A percentile compares a stretch with the other conserved stretches of the same genome.
phyloP scores from a whole-genome alignment of 768 basidiomycete species.

The Mycena belliarum region DNA sequence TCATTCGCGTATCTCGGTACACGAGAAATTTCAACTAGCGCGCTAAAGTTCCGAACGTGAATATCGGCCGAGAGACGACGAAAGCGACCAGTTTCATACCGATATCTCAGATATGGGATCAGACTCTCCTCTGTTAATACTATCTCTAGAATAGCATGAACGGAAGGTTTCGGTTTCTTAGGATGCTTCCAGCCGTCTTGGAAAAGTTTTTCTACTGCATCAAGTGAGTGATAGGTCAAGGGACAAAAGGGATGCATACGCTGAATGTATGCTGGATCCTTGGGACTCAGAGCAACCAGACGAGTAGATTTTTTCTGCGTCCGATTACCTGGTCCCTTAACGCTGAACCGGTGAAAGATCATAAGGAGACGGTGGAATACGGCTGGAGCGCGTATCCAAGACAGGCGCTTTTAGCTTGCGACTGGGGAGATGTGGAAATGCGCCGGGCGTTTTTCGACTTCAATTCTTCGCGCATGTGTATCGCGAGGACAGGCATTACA shows the following conservation, averaged over 20 bases:
- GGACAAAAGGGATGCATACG: neutral
- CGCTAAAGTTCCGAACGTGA: slow-evolving; percentile 24
- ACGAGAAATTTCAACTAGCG: slow-evolving; percentile 30
- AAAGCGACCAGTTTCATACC: slow-evolving; percentile 32
- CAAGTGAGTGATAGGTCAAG: neutral
- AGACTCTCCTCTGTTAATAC: slow-evolving; percentile 45
- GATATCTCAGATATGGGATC: slow-evolving; percentile 46
- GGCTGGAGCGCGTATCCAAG: slow-evolving; percentile 1
- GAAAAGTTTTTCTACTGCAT: slow-evolving; percentile 51
- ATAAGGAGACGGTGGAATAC: neutral
- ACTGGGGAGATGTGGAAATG: neutral
- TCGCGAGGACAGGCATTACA: slow-evolving; percentile 5
- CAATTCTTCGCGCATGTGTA: slow-evolving; percentile 1
- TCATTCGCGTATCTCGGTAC: slow-evolving; percentile 45
- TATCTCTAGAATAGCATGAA: slow-evolving; percentile 54
- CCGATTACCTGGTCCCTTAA: slow-evolving; percentile 7
- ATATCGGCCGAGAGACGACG: neutral
- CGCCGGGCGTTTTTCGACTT: slow-evolving; percentile 1
- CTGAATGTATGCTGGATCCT: slow-evolving; percentile 12
- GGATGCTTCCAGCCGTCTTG: slow-evolving; percentile 57
- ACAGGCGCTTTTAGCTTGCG: slow-evolving; percentile 19
- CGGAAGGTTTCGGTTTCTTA: slow-evolving; percentile 48
- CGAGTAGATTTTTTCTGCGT: slow-evolving; percentile 11
- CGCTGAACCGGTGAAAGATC: slow-evolving; percentile 4
- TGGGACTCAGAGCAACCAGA: slow-evolving; percentile 14